Conservation (phyloP, 257 asterid species). For the Jacaranda copaia region DNA sequence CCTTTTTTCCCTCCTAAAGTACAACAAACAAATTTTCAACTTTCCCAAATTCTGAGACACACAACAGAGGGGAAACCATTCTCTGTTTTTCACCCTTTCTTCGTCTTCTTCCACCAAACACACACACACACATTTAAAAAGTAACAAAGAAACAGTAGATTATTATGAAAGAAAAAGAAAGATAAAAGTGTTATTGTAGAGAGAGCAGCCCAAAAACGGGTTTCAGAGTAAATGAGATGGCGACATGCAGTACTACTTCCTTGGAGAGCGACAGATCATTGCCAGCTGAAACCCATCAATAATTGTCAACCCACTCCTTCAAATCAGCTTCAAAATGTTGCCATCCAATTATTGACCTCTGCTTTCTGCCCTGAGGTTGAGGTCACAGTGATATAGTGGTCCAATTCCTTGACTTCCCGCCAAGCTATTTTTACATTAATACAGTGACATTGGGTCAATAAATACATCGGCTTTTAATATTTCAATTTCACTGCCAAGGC, state of each 20-base stretch:
- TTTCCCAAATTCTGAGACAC: background rate
- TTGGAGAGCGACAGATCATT: constrained; percentile 21
- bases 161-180: background rate
- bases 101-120: background rate
- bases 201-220: background rate
- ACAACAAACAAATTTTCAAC: background rate
- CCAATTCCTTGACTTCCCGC: no score
- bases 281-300: background rate
- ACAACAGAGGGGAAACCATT: background rate
- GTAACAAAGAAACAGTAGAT: background rate
- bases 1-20: background rate
- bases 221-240: constrained; percentile 1
- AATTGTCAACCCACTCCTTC: no score
- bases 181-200: no score
- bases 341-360: background rate
- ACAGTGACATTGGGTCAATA: background rate
- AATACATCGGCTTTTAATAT: background rate
- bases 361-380: no score
- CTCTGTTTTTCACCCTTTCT: background rate
- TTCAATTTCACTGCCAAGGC: background rate
- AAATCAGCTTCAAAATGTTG: constrained; percentile 2
- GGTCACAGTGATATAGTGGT: no score
- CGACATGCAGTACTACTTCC: background rate
- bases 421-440: no score
- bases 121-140: background rate